Conservation (phyloP, 1,284 basidiomycete species). For the Microbotryum intermedium region DNA sequence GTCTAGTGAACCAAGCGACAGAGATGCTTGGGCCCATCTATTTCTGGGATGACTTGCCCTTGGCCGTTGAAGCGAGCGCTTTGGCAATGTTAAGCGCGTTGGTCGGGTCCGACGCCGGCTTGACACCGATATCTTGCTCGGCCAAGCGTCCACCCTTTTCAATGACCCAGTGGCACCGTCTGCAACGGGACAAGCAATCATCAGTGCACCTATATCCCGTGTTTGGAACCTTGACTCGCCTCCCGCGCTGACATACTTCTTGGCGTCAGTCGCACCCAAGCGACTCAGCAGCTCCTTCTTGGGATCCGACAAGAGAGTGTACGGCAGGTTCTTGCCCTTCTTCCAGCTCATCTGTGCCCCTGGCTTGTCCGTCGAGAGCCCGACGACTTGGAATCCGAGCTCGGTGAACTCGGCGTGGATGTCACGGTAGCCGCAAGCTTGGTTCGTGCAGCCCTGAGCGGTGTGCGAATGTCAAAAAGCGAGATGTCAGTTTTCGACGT, state of each 20-base stretch:
- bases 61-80: too few relatives aligned
- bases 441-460: slow-evolving; percentile 58
- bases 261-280: slow-evolving; percentile 65
- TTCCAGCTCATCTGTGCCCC: slow-evolving; percentile 54
- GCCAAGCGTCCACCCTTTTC: slow-evolving; percentile 76
- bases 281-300: slow-evolving; percentile 66
- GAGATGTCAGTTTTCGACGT: not conserved
- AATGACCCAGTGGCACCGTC: slow-evolving; percentile 79
- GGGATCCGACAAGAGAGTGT: slow-evolving; percentile 77
- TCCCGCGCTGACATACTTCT: slow-evolving; percentile 40
- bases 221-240: not conserved
- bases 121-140: slow-evolving; percentile 71
- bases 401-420: slow-evolving; percentile 62
- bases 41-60: too few relatives aligned
- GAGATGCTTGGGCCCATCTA: too few relatives aligned
- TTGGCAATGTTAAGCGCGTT: slow-evolving; percentile 22
- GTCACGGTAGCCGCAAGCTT: slow-evolving; percentile 84
- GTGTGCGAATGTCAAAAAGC: not conserved
- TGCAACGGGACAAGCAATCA: not conserved
- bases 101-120: slow-evolving; percentile 54
- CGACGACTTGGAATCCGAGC: slow-evolving; percentile 67
- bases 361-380: slow-evolving; percentile 74
- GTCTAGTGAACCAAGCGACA: too few relatives aligned
- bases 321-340: slow-evolving; percentile 64
- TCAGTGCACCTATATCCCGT: too few relatives aligned